Evolutionary conservation across 352 stramenopile genomes (phyloP), one percentile per base, ranked within the genome.

Genomic region (Phytophthora agathidicida): DNA sequence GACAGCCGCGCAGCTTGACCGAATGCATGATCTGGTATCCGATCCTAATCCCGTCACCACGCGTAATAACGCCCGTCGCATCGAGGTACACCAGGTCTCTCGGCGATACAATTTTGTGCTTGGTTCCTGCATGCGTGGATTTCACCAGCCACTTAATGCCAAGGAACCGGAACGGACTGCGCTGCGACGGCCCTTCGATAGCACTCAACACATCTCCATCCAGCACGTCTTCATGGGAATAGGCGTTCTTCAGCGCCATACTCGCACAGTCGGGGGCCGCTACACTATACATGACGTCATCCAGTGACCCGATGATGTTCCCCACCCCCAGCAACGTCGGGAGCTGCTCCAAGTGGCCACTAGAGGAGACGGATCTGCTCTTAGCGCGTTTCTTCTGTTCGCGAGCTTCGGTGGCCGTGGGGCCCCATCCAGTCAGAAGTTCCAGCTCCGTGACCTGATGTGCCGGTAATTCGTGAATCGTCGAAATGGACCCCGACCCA

Each of bases 81-180:
- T 92, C 83, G 14, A 92, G 60, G 52, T 85, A 92, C 8, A 92
- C 74, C 22, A 89, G 46, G 58, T 92, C 83, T 30, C 80, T 55
- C 0, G 62, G 61, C 7, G 68, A 77, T 11, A 73, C 60, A 11
- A 83, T 11, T 11, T 60, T 58, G 30, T 88, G 73, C 49, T 79
- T 85, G 30, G 63, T 65, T 14, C 73, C 62, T 11, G 51, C 67
- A 19, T 73, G 33, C 38, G 77, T 65, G 28, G 73, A 76, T 17
- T 83, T 77, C 14, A 90, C 59, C 13, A 86, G 56, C 80, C 80
- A 92, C 51, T 92, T 92, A 60, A 92, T 63, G 0, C 77, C 78
- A 10, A 92, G 54, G 38, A 84, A 80, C 14, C 75, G 68, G 63
- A 90, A 92, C 39, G 83, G 83, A 22, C 86, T 85, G 23, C 67